Percentiles rank a stretch among this genome's conserved stretches.
Evolutionary conservation across 345 rosid genomes (phyloP).

Genomic region (Rhodamnia argentea): DNA sequence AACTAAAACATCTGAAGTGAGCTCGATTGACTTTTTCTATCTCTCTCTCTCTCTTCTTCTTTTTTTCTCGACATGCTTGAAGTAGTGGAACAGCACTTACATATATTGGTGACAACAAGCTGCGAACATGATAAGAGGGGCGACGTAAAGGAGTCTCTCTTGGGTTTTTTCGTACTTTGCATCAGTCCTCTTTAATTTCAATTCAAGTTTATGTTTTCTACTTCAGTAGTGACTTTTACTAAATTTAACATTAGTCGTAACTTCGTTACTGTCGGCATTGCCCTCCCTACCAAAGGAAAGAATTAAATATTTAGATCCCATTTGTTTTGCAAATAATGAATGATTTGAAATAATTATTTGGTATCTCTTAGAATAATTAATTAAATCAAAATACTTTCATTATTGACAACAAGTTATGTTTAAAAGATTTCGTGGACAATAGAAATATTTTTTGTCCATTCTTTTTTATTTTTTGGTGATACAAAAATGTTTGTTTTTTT

Average conservation of each 20-base stretch:
- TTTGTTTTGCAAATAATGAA: neutral
- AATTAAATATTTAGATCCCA: too few relatives aligned
- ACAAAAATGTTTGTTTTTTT: neutral
- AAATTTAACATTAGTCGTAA: neutral
- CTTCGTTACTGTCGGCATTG: neutral
- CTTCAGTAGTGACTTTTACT: neutral
- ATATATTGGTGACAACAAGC: neutral
- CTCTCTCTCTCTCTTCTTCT: neutral
- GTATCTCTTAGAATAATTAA: neutral
- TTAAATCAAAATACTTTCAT: neutral
- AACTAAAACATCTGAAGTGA: neutral
- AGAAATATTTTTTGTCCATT: too few relatives aligned
- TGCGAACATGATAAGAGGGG: neutral
- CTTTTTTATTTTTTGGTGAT: too few relatives aligned
- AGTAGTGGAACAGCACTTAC: neutral
- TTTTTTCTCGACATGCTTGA: neutral
- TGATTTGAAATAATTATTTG: neutral
- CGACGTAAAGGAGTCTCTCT: neutral
- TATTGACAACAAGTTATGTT: too few relatives aligned
- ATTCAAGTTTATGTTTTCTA: neutral
- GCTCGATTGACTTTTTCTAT: neutral
- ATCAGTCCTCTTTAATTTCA: neutral
- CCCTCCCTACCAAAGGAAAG: neutral
- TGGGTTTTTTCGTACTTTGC: neutral
- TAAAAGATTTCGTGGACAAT: too few relatives aligned